Base-by-base conservation (phyloP, 2,329 filamentous ascomycete species). In the Clarireedia homoeocarpa region DNA sequence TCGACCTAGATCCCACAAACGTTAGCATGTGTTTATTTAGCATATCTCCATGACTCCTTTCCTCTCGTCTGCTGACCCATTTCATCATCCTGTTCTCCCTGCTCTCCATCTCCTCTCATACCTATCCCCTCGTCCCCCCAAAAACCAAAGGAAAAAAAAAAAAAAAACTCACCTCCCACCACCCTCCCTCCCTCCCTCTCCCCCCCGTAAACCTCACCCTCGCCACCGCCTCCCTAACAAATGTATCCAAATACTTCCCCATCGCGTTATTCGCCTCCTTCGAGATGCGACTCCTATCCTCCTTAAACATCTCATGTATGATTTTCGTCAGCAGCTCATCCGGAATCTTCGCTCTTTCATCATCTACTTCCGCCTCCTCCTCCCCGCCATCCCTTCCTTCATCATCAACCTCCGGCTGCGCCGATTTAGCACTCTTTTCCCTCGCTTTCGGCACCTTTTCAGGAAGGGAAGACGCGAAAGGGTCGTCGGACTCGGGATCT, bases 201-300 rank as follows among this genome's bases (percentile, higher is more conserved):
- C 51, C 65, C 58, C 54, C 67, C 75, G 89, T 87, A 57, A 84
- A 83, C 9, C 84, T 82, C 40, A 89, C 85, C 67, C 92, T 74
- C 15, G 90, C 89, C 68, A 97, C 84, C 1, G 90, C 89, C 74
- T 97, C 92, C 59, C 88, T 80, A 53, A 96, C 87, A 72, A 96
- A 97, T 0, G 92, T 82, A 71, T 96, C 90, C 71, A 96, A 80
- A 69, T 97, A 97, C 72, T 86, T 90, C 14, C 84, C 86, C 57
- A 91, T 80, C 1, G 91, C 81, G 6, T 75, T 78, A 69, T 91
- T 89, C 4, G 90, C 90, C 66, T 91, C 88, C 64, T 82, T 85
- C 6, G 85, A 84, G 61, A 96, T 84, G 62, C 86, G 79, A 24
- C 87, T 91, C 55, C 80, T 80, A 58, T 80, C 78, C 63, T 86